phyloP scores from a whole-genome alignment of 257 asterid genomes.

The Asclepias syriaca region DNA sequence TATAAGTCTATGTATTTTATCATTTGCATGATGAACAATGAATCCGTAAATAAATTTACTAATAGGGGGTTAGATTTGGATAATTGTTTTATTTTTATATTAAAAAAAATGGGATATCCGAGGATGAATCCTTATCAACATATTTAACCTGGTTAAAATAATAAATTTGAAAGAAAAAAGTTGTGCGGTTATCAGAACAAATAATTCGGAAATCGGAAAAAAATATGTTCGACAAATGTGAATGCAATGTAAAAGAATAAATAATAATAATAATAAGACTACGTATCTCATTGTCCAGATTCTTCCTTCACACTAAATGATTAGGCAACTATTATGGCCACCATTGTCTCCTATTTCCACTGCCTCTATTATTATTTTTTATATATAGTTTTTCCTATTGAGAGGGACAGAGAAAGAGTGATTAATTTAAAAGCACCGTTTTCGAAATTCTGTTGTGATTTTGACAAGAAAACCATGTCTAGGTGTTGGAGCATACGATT shows the following conservation, averaged over 20 bases:
- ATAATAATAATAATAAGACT: no score
- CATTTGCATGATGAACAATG: no score
- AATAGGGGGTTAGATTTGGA: no score
- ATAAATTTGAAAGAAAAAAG: neutral
- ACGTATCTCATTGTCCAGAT: slow-evolving; percentile 3
- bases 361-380: neutral
- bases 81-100: no score
- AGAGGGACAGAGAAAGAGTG: no score
- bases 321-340: slow-evolving; percentile 6
- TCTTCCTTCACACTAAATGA: neutral
- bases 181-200: neutral
- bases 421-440: no score
- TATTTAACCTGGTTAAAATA: neutral
- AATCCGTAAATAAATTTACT: no score
- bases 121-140: slow-evolving; percentile 1
- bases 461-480: no score
- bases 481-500: no score
- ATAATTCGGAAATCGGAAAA: neutral
- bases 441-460: no score
- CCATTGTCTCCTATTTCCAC: neutral
- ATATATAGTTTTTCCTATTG: neutral
- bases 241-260: neutral
- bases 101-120: no score
- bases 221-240: neutral
- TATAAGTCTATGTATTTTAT: no score